Evolutionary conservation across 2,329 filamentous ascomycete species (phyloP).

Genomic region (Botrytis elliptica): DNA sequence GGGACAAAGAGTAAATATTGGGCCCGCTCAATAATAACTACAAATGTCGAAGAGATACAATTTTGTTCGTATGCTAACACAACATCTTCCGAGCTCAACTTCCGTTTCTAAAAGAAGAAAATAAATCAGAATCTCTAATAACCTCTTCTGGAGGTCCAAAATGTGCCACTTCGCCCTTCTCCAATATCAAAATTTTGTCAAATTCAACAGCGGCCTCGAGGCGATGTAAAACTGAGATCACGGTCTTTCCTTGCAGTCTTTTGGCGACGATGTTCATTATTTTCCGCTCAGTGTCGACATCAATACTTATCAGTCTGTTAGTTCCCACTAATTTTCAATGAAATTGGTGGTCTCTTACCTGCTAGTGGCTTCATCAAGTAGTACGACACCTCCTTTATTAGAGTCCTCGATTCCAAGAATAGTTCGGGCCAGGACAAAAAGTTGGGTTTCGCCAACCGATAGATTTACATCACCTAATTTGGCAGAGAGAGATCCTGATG

Average conservation of each 20-base stretch:
- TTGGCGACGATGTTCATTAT: background rate
- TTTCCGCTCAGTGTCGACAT: background rate
- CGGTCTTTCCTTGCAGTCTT: background rate
- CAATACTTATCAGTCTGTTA: background rate
- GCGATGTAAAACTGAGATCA: background rate
- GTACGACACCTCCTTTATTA: background rate
- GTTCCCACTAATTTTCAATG: background rate
- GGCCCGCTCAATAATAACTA: background rate
- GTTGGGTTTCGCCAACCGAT: background rate
- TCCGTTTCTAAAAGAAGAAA: background rate
- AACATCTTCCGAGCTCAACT: background rate
- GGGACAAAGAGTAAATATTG: conserved; percentile 39
- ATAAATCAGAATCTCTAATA: background rate
- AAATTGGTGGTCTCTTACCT: background rate
- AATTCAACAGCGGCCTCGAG: background rate
- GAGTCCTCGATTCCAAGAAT: background rate
- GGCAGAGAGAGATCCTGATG: background rate
- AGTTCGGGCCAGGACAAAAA: background rate
- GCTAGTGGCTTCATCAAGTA: background rate
- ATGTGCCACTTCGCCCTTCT: background rate
- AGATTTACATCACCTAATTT: background rate
- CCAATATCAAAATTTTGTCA: background rate
- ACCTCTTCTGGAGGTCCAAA: background rate
- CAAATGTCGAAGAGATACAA: background rate
- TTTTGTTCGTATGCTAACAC: background rate